Evolutionary conservation across 148 eudicot genomes (phyloP).

Genomic region (Pouteria glomerata): DNA sequence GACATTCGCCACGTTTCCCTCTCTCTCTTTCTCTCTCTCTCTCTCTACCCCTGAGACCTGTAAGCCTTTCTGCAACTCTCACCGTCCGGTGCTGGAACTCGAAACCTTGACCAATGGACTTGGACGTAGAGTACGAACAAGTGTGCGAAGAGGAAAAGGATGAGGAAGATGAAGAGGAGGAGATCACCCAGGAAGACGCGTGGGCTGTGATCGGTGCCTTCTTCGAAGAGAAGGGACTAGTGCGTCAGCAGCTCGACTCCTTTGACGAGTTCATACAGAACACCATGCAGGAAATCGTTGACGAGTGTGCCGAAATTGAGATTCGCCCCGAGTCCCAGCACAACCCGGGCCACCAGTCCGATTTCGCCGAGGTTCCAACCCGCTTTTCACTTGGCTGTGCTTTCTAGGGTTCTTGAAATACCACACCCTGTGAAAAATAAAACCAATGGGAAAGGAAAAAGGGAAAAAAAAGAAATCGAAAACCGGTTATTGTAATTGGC

Average conservation of each 20-base stretch:
- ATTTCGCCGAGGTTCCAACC: slow-evolving; percentile 90
- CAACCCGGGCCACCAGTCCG: slow-evolving; percentile 81
- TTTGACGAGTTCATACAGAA: slow-evolving; percentile 97
- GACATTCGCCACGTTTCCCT: no score
- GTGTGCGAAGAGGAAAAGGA: slow-evolving; percentile 13
- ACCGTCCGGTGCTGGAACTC: not conserved
- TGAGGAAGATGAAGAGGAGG: slow-evolving; percentile 78
- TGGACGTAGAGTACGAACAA: slow-evolving; percentile 27
- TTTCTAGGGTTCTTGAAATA: no score
- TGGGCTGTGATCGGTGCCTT: slow-evolving; percentile 96
- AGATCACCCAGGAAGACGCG: slow-evolving; percentile 92
- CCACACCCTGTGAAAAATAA: no score
- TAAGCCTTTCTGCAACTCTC: not conserved
- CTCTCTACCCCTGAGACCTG: no score
- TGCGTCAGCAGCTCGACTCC: slow-evolving; percentile 87
- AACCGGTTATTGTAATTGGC: no score
- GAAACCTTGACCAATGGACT: slow-evolving; percentile 7
- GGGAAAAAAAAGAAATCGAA: no score
- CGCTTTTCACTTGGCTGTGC: no score
- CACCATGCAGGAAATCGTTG: slow-evolving; percentile 98
- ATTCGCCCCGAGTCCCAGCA: slow-evolving; percentile 95
- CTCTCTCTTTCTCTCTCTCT: no score
- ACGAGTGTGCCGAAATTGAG: slow-evolving; percentile 87
- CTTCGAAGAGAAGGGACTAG: slow-evolving; percentile 91
- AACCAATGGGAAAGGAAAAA: no score